Percentiles rank a stretch among this genome's conserved stretches.
These are phyloP conservation scores for Epichloe sp. DNA, from an alignment of 2,329 filamentous ascomycete species.

Conservation along the genomic window DNA sequence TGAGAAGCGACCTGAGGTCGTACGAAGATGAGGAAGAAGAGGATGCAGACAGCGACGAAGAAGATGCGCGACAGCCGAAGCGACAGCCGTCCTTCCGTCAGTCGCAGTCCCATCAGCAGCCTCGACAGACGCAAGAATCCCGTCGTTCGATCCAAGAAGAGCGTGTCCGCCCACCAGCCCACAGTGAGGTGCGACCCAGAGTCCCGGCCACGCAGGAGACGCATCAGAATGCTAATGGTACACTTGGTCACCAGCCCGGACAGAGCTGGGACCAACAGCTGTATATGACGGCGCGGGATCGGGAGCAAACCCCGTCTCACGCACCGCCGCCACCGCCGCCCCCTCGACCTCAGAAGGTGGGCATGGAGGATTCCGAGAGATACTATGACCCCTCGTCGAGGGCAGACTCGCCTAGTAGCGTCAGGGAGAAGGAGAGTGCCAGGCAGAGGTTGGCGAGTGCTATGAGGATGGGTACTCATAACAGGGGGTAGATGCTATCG, in stretches of 20 bases:
- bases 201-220: constrained; percentile 11
- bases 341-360: constrained; percentile 24
- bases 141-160: constrained; percentile 5
- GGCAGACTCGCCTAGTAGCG: constrained; percentile 6
- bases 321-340: constrained; percentile 22
- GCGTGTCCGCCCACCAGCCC: not conserved
- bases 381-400: constrained; percentile 18
- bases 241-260: constrained; percentile 11
- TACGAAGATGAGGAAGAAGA: constrained; percentile 24
- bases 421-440: constrained; percentile 17
- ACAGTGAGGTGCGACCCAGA: constrained; percentile 9
- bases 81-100: not conserved
- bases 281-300: constrained; percentile 13
- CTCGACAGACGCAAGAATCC: not conserved
- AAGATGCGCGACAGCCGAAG: constrained; percentile 9
- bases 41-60: constrained; percentile 18
- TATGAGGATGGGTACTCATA: constrained; percentile 16
- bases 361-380: constrained; percentile 20
- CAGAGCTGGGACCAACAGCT: constrained; percentile 5
- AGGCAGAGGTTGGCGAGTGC: constrained; percentile 20
- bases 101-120: constrained; percentile 7
- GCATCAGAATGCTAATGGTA: constrained; percentile 9
- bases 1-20: constrained; percentile 35
- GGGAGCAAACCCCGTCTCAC: constrained; percentile 15
- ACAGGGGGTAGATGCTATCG: not conserved